Base-by-base conservation (phyloP, 1,139 yeast species). In the Diutina catenulata region DNA sequence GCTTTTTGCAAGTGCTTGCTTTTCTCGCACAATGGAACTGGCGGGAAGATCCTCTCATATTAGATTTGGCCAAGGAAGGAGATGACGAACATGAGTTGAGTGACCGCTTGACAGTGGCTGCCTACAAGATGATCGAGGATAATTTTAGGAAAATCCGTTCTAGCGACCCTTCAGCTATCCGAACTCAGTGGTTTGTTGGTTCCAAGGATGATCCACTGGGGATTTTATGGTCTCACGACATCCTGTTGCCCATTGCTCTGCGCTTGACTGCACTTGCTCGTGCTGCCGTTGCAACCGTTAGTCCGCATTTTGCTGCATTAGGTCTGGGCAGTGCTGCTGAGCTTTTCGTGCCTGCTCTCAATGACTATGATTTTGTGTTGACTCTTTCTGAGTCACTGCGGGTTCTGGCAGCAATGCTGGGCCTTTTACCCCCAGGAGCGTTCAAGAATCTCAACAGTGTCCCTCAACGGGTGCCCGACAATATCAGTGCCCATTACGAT, bases 1-100 rank as follows among this genome's bases (percentile, higher is more conserved):
- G 95, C 11, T 86, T 91, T 51, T 64, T 83, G 43, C 79, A 93
- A 43, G 70, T 80, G 16, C 57, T 93, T 33, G 68, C 72, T 38
- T 83, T 80, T 50, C 58, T 91, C 35, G 71, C 94, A 13, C 60
- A 61, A 32, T 93, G 98, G 98, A 88, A 91, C 55, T 91, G 98
- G 98, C 79, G 75, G 49, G 94, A 82, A 45, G 87, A 80, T 37
- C 81, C 95, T 2, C 60, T 91, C 45, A 71, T 88, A 40, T 61
- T 91, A 46, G 95, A 88, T 51, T 62, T 84, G 47, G 68, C 72
- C 14, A 77, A 75, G 41, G 51, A 47, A 32, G 56, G 56, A 1
- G 62, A 59, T 38, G 52, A 62, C 22, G 57, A 43, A 26, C 44
- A 45, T 32, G 59, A 61, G 43, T 56, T 76, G 28, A 77, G 82